Percentiles rank a stretch among this genome's conserved stretches.
Conservation (phyloP, 139 green algal genomes). For the Nannochloris sp. region DNA sequence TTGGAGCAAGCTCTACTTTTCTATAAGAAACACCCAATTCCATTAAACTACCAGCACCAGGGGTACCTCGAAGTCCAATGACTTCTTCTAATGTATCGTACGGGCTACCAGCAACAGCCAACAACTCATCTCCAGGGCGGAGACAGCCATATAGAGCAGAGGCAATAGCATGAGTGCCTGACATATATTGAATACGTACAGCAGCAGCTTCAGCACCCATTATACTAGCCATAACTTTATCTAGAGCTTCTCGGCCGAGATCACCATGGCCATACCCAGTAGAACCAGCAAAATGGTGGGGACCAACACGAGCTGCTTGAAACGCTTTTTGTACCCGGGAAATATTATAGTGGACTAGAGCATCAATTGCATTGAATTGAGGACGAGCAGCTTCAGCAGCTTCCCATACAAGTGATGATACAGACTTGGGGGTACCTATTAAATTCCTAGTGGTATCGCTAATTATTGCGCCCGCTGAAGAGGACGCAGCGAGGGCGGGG, state of each 20-base stretch:
- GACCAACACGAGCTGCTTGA: constrained; percentile 47
- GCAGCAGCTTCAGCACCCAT: constrained; percentile 84
- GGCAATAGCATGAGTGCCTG: constrained; percentile 89
- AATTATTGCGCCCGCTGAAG: not conserved
- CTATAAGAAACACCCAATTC: constrained; percentile 85
- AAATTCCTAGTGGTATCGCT: not conserved
- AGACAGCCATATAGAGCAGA: constrained; percentile 74
- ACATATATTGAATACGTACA: constrained; percentile 82
- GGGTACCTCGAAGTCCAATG: constrained; percentile 71
- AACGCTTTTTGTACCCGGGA: constrained; percentile 63
- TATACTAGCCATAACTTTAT: constrained; percentile 75
- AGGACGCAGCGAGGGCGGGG: not conserved
- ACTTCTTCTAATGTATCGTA: constrained; percentile 98
- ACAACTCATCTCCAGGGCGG: constrained; percentile 82
- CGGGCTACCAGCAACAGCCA: constrained; percentile 74
- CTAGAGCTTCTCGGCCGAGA: constrained; percentile 73
- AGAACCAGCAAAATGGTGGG: constrained; percentile 84
- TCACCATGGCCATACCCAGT: constrained; percentile 93
- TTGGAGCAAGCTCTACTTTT: constrained; percentile 48
- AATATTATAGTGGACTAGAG: constrained; percentile 58
- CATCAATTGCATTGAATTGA: constrained; percentile 60
- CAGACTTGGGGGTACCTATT: not conserved
- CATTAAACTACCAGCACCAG: constrained; percentile 62
- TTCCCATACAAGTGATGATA: not conserved
- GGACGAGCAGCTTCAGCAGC: constrained; percentile 9